Evolutionary conservation across 2,329 filamentous ascomycete genomes (phyloP).

Genomic region (Colletotrichum sansevieriae): DNA sequence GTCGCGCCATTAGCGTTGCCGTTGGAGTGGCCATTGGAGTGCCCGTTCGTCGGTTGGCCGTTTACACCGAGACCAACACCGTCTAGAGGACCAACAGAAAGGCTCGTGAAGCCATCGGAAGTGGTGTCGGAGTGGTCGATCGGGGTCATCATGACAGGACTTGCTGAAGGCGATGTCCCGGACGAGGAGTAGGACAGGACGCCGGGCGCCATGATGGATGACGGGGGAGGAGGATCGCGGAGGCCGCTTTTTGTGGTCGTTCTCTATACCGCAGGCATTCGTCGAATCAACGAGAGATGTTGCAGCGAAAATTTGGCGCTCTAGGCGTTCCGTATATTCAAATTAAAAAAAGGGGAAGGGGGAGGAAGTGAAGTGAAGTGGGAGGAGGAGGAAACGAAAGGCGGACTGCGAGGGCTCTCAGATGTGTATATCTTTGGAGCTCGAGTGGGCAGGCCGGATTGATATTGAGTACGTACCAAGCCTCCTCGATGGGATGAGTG

Average conservation of each 20-base stretch:
- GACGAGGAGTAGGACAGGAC: conserved; percentile 42
- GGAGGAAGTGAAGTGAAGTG: not conserved
- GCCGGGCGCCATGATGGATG: conserved; percentile 41
- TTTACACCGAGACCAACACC: conserved; percentile 36
- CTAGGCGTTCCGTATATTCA: conserved; percentile 33
- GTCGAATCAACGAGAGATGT: conserved; percentile 36
- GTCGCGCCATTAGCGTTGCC: conserved; percentile 27
- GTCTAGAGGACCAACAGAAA: conserved; percentile 41
- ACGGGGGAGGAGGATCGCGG: conserved; percentile 32
- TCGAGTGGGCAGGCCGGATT: conserved; percentile 37
- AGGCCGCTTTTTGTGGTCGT: conserved; percentile 33
- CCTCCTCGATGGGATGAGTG: conserved; percentile 41
- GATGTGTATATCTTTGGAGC: conserved; percentile 22
- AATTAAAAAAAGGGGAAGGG: not conserved
- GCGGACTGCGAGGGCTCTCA: conserved; percentile 36
- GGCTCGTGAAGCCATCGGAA: conserved; percentile 40
- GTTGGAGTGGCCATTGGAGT: conserved; percentile 43
- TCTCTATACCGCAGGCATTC: conserved; percentile 38
- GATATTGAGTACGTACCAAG: conserved; percentile 41
- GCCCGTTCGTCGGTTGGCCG: conserved; percentile 36
- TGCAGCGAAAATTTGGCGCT: conserved; percentile 38
- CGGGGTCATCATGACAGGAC: conserved; percentile 42
- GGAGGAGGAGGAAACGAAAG: conserved; percentile 36
- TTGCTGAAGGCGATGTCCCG: conserved; percentile 42
- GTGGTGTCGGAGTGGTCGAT: conserved; percentile 41